A percentile compares a stretch with the other conserved stretches of the same genome.
Conservation (phyloP, 192 early-diverging fungal genomes). For the Gaertneriomyces semiglobifer region DNA sequence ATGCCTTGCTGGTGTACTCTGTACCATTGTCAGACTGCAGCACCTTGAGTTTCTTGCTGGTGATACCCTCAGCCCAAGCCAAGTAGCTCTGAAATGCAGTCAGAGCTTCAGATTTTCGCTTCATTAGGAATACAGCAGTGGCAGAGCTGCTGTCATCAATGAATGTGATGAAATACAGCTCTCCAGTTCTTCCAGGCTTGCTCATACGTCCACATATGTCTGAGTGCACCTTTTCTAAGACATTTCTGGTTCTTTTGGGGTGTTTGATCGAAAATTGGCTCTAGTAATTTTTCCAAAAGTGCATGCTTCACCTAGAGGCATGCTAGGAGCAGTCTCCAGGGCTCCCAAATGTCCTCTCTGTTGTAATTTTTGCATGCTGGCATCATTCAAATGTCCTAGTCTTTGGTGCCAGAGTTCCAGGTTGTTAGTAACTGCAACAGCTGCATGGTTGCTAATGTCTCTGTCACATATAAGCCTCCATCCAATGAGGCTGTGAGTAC, state of each 20-base stretch:
- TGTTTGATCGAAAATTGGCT: neutral
- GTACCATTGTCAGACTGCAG: neutral
- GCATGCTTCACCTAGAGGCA: constrained; percentile 5
- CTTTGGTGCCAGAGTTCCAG: neutral
- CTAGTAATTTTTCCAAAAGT: neutral
- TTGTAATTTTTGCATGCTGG: too few species aligned
- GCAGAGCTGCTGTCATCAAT: neutral
- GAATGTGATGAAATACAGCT: constrained; percentile 1
- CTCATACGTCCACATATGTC: neutral
- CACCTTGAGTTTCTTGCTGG: neutral
- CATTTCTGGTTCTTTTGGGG: neutral
- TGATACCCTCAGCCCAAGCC: neutral
- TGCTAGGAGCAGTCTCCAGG: too few species aligned
- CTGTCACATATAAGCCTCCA: too few species aligned
- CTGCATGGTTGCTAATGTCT: too few species aligned
- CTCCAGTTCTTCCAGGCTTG: too few species aligned
- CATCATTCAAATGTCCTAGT: constrained; percentile 1
- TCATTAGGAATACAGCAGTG: neutral
- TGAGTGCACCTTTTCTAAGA: neutral
- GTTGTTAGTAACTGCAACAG: too few species aligned
- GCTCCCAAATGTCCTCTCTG: too few species aligned
- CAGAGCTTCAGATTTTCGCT: neutral
- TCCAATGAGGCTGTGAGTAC: too few species aligned
- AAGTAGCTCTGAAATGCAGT: neutral
- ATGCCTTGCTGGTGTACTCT: neutral